Evolutionary conservation across 2,329 filamentous ascomycete genomes (phyloP), one percentile per base, ranked within the genome.

Genomic region (Trichoderma sp.): DNA sequence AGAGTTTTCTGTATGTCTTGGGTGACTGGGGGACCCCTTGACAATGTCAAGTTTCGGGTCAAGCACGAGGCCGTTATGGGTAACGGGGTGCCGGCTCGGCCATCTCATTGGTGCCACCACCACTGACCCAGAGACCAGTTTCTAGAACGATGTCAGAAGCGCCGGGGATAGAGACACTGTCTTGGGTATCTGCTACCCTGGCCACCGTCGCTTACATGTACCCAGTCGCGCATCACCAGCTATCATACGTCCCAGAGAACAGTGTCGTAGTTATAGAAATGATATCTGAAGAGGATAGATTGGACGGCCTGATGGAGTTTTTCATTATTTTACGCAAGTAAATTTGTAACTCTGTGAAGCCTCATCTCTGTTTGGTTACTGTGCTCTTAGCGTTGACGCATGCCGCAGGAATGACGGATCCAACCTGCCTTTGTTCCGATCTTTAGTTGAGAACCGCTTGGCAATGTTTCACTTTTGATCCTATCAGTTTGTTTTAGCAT

Each of bases 71-170:
- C 56, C 52, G 35, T 13, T 52, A 37, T 40, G 43, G 53, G 52
- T 47, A 53, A 43, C 52, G 52, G 62, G 52, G 31, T 47, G 61
- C 61, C 33, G 61, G 59, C 19, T 43, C 43, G 24, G 29, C 11
- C 33, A 11, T 65, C 11, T 65, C 21, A 52, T 56, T 65, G 47
- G 62, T 29, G 43, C 47, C 47, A 21, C 21, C 8, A 3, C 35
- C n/a, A 47, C 49, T 58, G 68, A 27, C 61, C 29, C 53, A 31
- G 55, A 19, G 37, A 53, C 19, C 6, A 16, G 53, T 64, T 69
- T 69, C 68, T 62, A 69, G 68, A 69, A 69, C 68, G 5, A 43
- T 57, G 40, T 69, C 53, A 55, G 68, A 69, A 69, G 29, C 61
- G 43, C 49, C 31, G 31, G 29, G 24, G 19, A 33, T 49, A 14